These are phyloP conservation scores for Gracilaria gracilis DNA, from an alignment of 23 red algal species.

Conservation along the genomic window DNA sequence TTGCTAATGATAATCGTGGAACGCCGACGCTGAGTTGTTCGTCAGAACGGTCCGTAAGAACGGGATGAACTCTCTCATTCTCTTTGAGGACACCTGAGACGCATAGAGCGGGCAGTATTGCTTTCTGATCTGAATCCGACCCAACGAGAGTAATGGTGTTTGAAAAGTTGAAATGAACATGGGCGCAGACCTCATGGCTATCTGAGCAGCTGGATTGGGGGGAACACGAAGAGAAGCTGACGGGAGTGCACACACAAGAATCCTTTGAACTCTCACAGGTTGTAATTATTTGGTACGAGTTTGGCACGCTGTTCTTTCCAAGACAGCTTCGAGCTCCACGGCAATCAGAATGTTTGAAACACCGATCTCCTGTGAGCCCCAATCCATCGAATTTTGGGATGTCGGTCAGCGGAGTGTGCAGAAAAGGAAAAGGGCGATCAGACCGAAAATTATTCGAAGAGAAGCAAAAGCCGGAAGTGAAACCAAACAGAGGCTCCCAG, in stretches of 20 bases:
- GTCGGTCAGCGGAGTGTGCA: neutral
- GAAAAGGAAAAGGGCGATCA: neutral
- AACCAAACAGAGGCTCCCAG: neutral
- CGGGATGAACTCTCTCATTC: neutral
- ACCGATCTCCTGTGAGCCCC: neutral
- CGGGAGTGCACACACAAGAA: neutral
- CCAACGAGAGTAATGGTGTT: neutral
- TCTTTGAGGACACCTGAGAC: neutral
- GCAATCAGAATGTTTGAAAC: neutral
- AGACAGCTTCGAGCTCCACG: constrained; percentile 4
- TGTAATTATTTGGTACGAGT: neutral
- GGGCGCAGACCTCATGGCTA: neutral
- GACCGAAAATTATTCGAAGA: neutral
- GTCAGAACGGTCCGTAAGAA: neutral
- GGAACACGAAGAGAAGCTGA: neutral
- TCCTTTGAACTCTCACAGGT: neutral
- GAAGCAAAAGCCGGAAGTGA: neutral
- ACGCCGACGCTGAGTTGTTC: neutral
- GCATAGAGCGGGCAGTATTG: neutral
- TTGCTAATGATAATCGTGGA: neutral
- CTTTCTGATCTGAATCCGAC: neutral
- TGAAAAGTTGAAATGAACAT: neutral
- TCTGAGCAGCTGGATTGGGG: neutral
- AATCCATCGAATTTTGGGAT: neutral
- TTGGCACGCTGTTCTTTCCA: neutral